Base-by-base conservation (phyloP, 257 asterid genomes). In the Penstemon davidsonii region DNA sequence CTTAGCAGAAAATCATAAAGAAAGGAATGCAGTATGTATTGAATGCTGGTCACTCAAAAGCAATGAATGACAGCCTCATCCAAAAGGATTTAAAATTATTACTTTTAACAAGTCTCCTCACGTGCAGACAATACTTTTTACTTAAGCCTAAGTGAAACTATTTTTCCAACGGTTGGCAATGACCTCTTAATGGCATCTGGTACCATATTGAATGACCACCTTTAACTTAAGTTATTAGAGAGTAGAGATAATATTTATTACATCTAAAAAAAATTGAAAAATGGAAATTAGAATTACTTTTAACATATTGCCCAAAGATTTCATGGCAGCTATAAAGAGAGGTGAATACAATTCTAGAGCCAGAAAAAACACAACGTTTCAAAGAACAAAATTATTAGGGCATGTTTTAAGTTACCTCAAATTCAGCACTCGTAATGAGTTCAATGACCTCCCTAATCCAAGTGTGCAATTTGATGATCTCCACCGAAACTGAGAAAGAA, bases 401-500 rank as follows among this genome's bases (percentile, higher is more conserved):
- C 1, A 54, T 52, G 68, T 36, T 57, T 62, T 37, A 67, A 58
- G 8, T 50, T 73, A 93, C 99, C 99, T 90, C 76, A 93, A 77
- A 81, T 87, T 91, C 67, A 94, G 89, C 70, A 79, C 87, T 66
- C 78, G 72, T 66, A 94, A 69, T 47, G 89, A 85, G 68, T 73
- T 83, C 84, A 89, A 79, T 42, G 89, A 83, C 77, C 81, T 87
- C 78, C 77, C 85, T 13, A 61, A 64, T 69, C 83, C 86, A 72
- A 60, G 55, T 60, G 83, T 60, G 68, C 60, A 66, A 70, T 74
- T 78, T 71, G 82, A 65, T 52, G 82, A 60, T 56, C 74, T 77
- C 88, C 85, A 79, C 66, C 83, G 80, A 59, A 82, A 80, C 78
- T 79, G 86, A 73, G 87, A 84, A 70, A 88, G 86, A 77, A 85